These are phyloP conservation scores for Microdochium nivale DNA, from an alignment of 2,329 filamentous ascomycete genomes.

Conservation along the genomic window DNA sequence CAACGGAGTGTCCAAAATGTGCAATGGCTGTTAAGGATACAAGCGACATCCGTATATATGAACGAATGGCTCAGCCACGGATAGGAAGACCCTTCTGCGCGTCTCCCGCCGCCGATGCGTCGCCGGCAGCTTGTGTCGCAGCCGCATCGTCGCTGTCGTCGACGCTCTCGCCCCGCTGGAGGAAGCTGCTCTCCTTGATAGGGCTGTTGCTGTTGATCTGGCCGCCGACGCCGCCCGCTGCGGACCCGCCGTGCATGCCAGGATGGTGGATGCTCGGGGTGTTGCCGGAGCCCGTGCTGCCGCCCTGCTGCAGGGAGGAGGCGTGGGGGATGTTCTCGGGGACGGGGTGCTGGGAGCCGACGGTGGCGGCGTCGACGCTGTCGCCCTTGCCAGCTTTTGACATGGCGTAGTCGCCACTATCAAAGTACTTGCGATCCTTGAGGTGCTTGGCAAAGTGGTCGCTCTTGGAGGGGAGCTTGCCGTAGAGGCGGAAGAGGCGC, in stretches of 20 bases:
- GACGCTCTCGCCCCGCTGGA: constrained; percentile 72
- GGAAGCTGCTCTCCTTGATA: constrained; percentile 81
- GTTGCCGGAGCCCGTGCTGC: constrained; percentile 29
- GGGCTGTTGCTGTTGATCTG: constrained; percentile 55
- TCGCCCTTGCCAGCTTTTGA: constrained; percentile 96
- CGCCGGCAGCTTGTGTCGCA: not conserved
- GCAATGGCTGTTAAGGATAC: too few species aligned
- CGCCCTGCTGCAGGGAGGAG: constrained; percentile 49
- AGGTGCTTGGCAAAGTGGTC: constrained; percentile 97
- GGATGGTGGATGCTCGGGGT: constrained; percentile 21
- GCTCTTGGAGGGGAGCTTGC: constrained; percentile 93
- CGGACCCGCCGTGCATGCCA: constrained; percentile 24
- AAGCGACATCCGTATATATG: too few species aligned
- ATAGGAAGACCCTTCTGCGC: constrained; percentile 50
- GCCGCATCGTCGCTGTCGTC: constrained; percentile 27
- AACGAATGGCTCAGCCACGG: constrained; percentile 19
- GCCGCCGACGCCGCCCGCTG: constrained; percentile 10
- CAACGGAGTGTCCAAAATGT: too few species aligned
- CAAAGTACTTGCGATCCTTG: constrained; percentile 98
- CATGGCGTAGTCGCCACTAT: constrained; percentile 92
- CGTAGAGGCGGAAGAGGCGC: constrained; percentile 91
- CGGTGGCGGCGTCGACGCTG: constrained; percentile 84
- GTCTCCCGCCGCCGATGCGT: not conserved
- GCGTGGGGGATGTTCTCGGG: constrained; percentile 93
- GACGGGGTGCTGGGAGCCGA: constrained; percentile 89